Base-by-base conservation (phyloP, 2,329 filamentous ascomycete genomes). In the Coleophoma eucalyptorum region DNA sequence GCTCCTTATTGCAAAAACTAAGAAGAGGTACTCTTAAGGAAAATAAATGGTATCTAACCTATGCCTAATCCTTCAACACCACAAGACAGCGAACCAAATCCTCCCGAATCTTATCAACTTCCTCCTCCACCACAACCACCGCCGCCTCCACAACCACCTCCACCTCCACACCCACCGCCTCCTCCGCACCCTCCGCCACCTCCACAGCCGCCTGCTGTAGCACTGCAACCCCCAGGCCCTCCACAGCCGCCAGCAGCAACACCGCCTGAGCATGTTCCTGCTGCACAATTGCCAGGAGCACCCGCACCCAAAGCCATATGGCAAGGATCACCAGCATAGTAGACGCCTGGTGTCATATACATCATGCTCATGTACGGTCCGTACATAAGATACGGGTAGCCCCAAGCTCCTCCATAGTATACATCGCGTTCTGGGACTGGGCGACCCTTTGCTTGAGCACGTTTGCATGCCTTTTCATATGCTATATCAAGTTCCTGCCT, bases 401-500 rank as follows among this genome's bases (percentile, higher is more conserved):
- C 79, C 80, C 80, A 65, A 8, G 55, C 45, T 19, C 53, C 54
- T 12, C 55, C 53, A 42, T 62, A 82, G 61, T 80, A 81, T 37
- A 76, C 64, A 4, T 79, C 70, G n/a, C 69, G 64, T 0, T 71
- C 66, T 2, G 78, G 78, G 3, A 80, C 57, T 0, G 67, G 66
- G 4, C 77, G 68, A 3, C 78, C 77, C 52, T 75, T 77, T 53
- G 73, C 75, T 52, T 69, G 66, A 0, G 79, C 78, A 1, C 79
- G 72, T 41, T 69, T 72, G 16, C 66, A 64, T 0, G 80, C 80
- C 54, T 77, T 79, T 21, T 70, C 67, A 63, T 89, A 89, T 32
- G 79, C 77, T 4, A 68, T 67, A 26, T 86, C 79, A 0, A 82
- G 64, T 16, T 73, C 71, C 1, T 52, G 46, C 62, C 68, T 46